Percentiles rank a stretch among this genome's conserved stretches.
These are phyloP conservation scores for Pseudogymnoascus sp. DNA, from an alignment of 2,329 filamentous ascomycete genomes.

Conservation along the genomic window DNA sequence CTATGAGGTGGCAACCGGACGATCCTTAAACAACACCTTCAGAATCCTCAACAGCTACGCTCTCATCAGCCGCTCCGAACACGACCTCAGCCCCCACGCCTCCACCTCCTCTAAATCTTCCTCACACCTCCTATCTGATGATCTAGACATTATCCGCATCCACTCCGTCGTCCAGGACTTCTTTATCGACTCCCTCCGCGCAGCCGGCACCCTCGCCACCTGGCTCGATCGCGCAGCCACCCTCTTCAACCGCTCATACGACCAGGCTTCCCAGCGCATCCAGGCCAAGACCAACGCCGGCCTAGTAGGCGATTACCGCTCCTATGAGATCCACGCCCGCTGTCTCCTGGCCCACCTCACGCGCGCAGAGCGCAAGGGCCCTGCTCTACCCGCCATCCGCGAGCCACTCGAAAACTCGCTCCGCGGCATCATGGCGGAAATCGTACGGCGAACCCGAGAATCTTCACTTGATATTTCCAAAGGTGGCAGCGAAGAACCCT, in stretches of 20 bases:
- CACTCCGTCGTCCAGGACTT: slow-evolving; percentile 46
- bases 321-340: slow-evolving; percentile 43
- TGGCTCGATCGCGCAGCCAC: slow-evolving; percentile 42
- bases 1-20: slow-evolving; percentile 26
- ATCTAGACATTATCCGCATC: slow-evolving; percentile 41
- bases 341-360: slow-evolving; percentile 36
- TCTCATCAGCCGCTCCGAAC: slow-evolving; percentile 42
- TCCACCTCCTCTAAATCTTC: slow-evolving; percentile 26
- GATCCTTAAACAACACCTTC: slow-evolving; percentile 37
- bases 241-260: slow-evolving; percentile 42
- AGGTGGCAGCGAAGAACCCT: slow-evolving; percentile 25
- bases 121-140: slow-evolving; percentile 34
- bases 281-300: slow-evolving; percentile 34
- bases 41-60: slow-evolving; percentile 43
- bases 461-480: slow-evolving; percentile 32
- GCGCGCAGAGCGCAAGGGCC: slow-evolving; percentile 29
- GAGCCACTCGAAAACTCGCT: slow-evolving; percentile 31
- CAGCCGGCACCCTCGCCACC: slow-evolving; percentile 32
- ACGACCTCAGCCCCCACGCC: slow-evolving; percentile 25
- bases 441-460: slow-evolving; percentile 35
- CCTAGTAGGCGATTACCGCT: slow-evolving; percentile 43
- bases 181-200: slow-evolving; percentile 38
- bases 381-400: slow-evolving; percentile 26
- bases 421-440: slow-evolving; percentile 32
- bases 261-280: slow-evolving; percentile 37